Base-by-base conservation (phyloP, 2,329 filamentous ascomycete species). In the Penicillium glabrum region DNA sequence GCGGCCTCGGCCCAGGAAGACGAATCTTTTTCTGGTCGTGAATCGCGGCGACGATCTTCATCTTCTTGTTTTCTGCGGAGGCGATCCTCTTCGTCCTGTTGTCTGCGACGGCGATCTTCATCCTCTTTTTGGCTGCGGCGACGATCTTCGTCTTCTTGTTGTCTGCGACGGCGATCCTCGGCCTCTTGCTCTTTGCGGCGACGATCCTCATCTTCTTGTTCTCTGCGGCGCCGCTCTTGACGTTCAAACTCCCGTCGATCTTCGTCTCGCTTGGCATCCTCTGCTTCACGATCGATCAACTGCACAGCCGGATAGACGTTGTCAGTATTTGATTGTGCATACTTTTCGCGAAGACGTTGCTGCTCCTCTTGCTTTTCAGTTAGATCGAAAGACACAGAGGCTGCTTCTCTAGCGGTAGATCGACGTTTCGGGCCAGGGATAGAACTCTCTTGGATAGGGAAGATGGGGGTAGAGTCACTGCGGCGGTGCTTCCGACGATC, bases 331-430 rank as follows among this genome's bases (percentile, higher is more conserved):
- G 31, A 16, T 6, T 11, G 31, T 33, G 31, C 65, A 52, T 58
- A 50, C 39, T 51, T 67, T 46, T 67, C 43, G 14, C 53, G 53
- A 11, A 48, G 53, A 33, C 21, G 24, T 33, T 51, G 41, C 23
- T 50, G 41, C 8, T 39, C n/a, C 13, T 33, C 44, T 69, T 86
- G 82, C 65, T 85, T 82, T 46, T 84, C 75, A 0, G 83, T 85
- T 49, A 86, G 66, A 37, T 82, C 79, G 61, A 86, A 86, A 53
- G 82, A 80, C 8, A 87, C 85, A 57, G 77, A 80, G 9, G 76
- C 76, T 54, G 72, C 67, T 21, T 77, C 75, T 63, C 70, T 75
- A 3, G 59, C 53, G 4, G 74, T 71, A 26, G 67, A 68, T 23
- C 71, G 69, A 47, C 73, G 73, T 46, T 70, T 73, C 9, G 66